phyloP scores from a whole-genome alignment of 2,329 filamentous ascomycete species.

The Neurospora sp. region DNA sequence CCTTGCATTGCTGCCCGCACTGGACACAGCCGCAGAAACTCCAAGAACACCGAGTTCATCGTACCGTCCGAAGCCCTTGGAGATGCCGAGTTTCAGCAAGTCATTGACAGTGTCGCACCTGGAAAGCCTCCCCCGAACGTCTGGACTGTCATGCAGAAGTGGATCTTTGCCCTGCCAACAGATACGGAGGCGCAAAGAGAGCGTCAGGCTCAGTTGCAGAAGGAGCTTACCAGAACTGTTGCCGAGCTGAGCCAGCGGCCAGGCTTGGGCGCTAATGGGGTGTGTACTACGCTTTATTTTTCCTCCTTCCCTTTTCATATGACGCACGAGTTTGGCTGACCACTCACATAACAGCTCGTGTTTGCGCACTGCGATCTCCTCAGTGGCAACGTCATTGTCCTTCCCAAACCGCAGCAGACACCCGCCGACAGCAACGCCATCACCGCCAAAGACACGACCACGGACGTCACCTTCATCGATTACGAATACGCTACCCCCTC shows the following conservation, averaged over 20 bases:
- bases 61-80: slow-evolving; percentile 23
- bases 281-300: slow-evolving; percentile 32
- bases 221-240: slow-evolving; percentile 62
- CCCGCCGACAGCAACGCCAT: slow-evolving; percentile 3
- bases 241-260: slow-evolving; percentile 63
- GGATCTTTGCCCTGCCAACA: slow-evolving; percentile 77
- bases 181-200: slow-evolving; percentile 58
- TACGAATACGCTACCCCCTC: slow-evolving; percentile 97
- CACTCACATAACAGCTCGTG: slow-evolving; percentile 48
- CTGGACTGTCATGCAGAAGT: slow-evolving; percentile 94
- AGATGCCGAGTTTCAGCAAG: slow-evolving; percentile 27
- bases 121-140: slow-evolving; percentile 72
- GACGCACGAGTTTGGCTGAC: slow-evolving; percentile 7
- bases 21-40: slow-evolving; percentile 25
- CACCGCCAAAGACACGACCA: slow-evolving; percentile 24
- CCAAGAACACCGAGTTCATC: slow-evolving; percentile 18
- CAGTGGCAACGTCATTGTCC: slow-evolving; percentile 91
- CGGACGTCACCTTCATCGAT: slow-evolving; percentile 78
- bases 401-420: slow-evolving; percentile 31
- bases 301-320: not conserved
- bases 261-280: slow-evolving; percentile 65
- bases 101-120: slow-evolving; percentile 44
- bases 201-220: slow-evolving; percentile 59
- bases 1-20: slow-evolving; percentile 41
- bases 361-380: slow-evolving; percentile 94